Conservation (phyloP, 345 rosid genomes). For the Hibiscus mutabilis region DNA sequence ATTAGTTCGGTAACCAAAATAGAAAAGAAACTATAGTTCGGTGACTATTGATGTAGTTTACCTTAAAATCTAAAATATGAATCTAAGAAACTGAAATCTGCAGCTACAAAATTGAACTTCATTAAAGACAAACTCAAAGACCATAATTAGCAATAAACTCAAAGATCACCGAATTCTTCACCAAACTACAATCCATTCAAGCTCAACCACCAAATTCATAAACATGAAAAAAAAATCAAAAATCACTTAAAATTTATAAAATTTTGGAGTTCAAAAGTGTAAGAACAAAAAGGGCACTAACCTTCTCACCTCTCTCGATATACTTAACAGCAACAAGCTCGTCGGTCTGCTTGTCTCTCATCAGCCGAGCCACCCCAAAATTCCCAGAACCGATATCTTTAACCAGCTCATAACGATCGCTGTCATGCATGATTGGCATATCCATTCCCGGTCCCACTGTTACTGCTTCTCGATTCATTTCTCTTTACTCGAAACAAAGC, state of each 20-base stretch:
- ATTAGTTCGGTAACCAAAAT: no score
- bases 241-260: neutral
- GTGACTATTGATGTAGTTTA: no score
- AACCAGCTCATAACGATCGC: constrained; percentile 72
- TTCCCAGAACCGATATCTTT: constrained; percentile 74
- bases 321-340: constrained; percentile 86
- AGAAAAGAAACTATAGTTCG: no score
- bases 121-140: neutral
- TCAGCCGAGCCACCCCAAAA: constrained; percentile 71
- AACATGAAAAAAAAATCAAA: neutral
- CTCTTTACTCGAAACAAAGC: neutral
- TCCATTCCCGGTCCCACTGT: constrained; percentile 84
- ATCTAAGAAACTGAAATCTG: neutral
- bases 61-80: neutral
- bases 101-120: neutral
- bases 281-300: constrained; percentile 20
- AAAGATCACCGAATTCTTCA: neutral
- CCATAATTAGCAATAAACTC: neutral
- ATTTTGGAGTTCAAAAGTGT: neutral
- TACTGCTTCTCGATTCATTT: constrained; percentile 68
- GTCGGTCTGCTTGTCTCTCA: constrained; percentile 61
- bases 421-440: constrained; percentile 78
- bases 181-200: neutral
- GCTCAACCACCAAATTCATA: neutral
- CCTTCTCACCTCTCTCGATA: constrained; percentile 86